Evolutionary conservation across 306 rosid genomes (phyloP).

Genomic region (Prunus campanulata): DNA sequence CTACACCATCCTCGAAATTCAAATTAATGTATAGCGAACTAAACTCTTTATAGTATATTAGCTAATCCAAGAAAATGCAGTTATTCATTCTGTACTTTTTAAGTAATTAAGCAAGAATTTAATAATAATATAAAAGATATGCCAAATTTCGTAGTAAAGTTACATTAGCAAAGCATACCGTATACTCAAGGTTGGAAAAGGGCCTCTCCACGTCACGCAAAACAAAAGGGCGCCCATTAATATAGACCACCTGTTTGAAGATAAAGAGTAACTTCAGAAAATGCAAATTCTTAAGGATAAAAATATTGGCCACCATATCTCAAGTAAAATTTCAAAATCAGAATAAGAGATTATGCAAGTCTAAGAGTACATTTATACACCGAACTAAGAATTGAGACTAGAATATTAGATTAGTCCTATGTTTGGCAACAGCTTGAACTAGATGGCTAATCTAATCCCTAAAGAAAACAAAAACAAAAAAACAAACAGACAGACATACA

Average conservation of each 20-base stretch:
- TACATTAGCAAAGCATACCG: conserved; percentile 41
- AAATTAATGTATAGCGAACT: neutral
- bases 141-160: neutral
- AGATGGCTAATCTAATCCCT: neutral
- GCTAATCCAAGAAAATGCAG: conserved; percentile 1
- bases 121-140: neutral
- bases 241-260: conserved; percentile 72
- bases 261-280: conserved; percentile 13
- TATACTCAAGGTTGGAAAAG: conserved; percentile 86
- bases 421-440: neutral
- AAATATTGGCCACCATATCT: neutral
- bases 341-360: neutral
- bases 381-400: neutral
- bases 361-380: neutral
- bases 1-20: neutral
- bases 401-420: neutral
- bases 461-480: neutral
- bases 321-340: neutral
- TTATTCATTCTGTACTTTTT: neutral
- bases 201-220: conserved; percentile 91
- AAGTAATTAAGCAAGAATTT: neutral
- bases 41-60: neutral
- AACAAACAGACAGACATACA: neutral
- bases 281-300: neutral
- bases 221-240: conserved; percentile 89